Evolutionary conservation across 768 basidiomycete species (phyloP).

Genomic region (Tulasnella sp.): DNA sequence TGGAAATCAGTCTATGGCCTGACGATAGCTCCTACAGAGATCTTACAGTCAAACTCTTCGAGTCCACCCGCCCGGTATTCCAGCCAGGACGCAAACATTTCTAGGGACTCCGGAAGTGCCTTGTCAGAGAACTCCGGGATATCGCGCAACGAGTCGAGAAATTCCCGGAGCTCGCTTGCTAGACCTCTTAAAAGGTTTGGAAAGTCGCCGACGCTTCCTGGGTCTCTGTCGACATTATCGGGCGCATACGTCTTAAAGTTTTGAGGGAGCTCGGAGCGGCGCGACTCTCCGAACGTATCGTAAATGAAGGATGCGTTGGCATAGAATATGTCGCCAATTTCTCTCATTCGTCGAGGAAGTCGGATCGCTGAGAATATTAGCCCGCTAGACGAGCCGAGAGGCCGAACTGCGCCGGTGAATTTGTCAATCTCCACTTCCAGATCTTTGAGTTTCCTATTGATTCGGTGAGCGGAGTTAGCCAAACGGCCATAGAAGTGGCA

Average conservation of each 20-base stretch:
- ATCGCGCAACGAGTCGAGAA: conserved; percentile 59
- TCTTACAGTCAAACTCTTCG: conserved; percentile 45
- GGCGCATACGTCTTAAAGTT: not conserved
- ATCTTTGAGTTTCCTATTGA: conserved; percentile 41
- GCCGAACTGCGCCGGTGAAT: conserved; percentile 64
- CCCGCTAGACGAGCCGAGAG: conserved; percentile 65
- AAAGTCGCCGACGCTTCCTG: conserved; percentile 37
- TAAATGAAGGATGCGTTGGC: conserved; percentile 63
- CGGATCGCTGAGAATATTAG: conserved; percentile 63
- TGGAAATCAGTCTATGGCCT: too few relatives aligned
- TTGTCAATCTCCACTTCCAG: conserved; percentile 64
- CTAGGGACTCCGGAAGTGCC: conserved; percentile 52
- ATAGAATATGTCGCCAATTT: conserved; percentile 56
- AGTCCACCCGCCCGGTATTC: conserved; percentile 71
- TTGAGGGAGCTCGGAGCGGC: conserved; percentile 27
- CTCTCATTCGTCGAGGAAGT: conserved; percentile 55
- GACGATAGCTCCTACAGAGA: not conserved
- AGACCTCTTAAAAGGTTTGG: conserved; percentile 51
- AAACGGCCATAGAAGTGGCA: not conserved
- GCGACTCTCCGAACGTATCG: conserved; percentile 41
- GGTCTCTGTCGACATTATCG: not conserved
- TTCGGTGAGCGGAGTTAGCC: not conserved
- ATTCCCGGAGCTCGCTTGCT: conserved; percentile 52
- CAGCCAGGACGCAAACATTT: conserved; percentile 56
- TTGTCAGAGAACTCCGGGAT: conserved; percentile 65